These are phyloP conservation scores for Ophiostoma angusticollis DNA, from an alignment of 2,329 filamentous ascomycete species.

Conservation along the genomic window DNA sequence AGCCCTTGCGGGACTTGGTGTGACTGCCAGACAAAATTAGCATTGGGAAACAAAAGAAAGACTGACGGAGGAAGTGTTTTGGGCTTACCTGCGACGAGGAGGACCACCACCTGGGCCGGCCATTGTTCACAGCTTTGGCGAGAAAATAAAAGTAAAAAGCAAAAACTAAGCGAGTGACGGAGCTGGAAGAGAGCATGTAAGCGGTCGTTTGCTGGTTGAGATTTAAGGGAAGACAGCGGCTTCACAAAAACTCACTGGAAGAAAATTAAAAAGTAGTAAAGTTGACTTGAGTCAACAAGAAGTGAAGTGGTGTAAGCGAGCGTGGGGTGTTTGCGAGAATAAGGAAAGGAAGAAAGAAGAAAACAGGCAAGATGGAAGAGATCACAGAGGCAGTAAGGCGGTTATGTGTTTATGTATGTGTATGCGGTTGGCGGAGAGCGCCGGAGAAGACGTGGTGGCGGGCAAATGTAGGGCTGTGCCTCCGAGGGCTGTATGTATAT, in stretches of 20 bases:
- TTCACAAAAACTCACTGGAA: background rate
- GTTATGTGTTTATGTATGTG: too few species aligned
- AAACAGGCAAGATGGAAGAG: background rate
- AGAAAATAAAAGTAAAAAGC: constrained; percentile 24
- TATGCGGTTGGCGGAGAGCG: too few species aligned
- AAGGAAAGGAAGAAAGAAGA: background rate
- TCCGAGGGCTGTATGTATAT: too few species aligned
- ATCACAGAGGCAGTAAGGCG: constrained; percentile 3
- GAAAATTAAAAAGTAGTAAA: background rate
- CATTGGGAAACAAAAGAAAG: background rate
- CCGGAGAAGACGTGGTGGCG: too few species aligned
- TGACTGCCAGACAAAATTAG: constrained; percentile 47
- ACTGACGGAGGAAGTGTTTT: constrained; percentile 9
- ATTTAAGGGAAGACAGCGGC: background rate
- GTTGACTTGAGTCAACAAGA: constrained; percentile 2
- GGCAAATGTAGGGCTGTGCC: too few species aligned
- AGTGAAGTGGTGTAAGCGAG: constrained; percentile 4
- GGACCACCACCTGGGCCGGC: constrained; percentile 90
- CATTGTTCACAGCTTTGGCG: constrained; percentile 42
- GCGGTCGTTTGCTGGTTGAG: background rate
- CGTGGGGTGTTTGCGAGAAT: constrained; percentile 5
- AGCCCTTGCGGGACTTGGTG: constrained; percentile 97
- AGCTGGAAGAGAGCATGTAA: constrained; percentile 5
- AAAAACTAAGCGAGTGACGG: constrained; percentile 19
- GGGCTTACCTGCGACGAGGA: constrained; percentile 51